These are phyloP conservation scores for Neocallimastix lanati DNA, from an alignment of 192 early-diverging fungal species.

Conservation along the genomic window DNA sequence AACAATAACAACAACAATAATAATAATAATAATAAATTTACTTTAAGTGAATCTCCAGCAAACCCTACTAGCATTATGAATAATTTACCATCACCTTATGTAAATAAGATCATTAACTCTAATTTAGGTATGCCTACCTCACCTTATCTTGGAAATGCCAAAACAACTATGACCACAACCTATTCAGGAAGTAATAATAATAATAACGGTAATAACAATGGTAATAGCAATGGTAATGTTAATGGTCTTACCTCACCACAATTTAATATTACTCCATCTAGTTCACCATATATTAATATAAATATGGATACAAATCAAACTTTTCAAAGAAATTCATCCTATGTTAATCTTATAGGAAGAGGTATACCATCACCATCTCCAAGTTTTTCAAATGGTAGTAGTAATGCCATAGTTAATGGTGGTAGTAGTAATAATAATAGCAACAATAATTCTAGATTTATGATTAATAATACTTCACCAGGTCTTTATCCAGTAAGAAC, in stretches of 20 bases:
- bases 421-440: too few species aligned
- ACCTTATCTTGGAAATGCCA: not conserved
- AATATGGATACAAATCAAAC: not conserved
- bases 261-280: not conserved
- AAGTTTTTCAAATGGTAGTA: not conserved
- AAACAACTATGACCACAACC: too few species aligned
- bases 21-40: too few species aligned
- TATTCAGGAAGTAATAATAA: too few species aligned
- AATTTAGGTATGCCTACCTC: not conserved
- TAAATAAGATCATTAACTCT: not conserved
- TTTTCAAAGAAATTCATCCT: not conserved
- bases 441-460: too few species aligned
- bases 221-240: not conserved
- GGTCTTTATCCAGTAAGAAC: not conserved
- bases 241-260: not conserved
- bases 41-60: not conserved
- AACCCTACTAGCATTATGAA: not conserved
- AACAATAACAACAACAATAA: too few species aligned
- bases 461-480: not conserved
- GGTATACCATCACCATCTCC: not conserved
- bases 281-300: not conserved
- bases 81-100: not conserved
- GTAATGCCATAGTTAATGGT: too few species aligned
- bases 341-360: not conserved
- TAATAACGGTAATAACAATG: too few species aligned